Evolutionary conservation across 1,284 basidiomycete genomes (phyloP), one percentile per base, ranked within the genome.

Genomic region (Neotropicomus parvogracilis): DNA sequence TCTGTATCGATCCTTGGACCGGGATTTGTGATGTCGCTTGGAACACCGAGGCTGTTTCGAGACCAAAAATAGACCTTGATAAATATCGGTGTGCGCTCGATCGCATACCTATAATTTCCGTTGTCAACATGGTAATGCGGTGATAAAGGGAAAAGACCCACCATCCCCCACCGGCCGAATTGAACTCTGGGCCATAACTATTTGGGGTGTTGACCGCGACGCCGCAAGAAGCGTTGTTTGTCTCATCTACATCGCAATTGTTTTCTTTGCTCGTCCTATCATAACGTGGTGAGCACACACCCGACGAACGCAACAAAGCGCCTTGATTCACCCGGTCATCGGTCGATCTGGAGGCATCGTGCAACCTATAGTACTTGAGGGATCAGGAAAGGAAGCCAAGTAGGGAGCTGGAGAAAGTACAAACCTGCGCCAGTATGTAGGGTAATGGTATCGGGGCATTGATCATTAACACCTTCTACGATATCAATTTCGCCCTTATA

Each of bases 221-320:
- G n/a, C 81, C 80, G 55, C 87, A 90, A 0, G 84, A 84, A 0
- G 71, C 64, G 57, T 88, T 88, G 52, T 68, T 68, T 28, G 75
- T 80, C 7, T 70, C 70, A 20, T 73, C 71, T 4, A 73, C 73
- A 48, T 84, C 72, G 59, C 88, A 91, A 57, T 83, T 72, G 24
- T 70, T 75, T 20, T 65, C 64, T 3, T 58, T 46, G 3, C 68
- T 50, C 0, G 67, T 73, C 26, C 77, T 80, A 48, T 31, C 10
- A 9, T 10, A 12, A 6, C 13, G 34, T 4, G 1, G n/a, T 48
- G 28, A 63, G 37, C 14, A 27, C n/a, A 11, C 19, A n/a, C 36
- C 17, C 6, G 17, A 38, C 16, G 3, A 26, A 33, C 2, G 19
- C 3, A 33, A 12, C 7, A 10, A n/a, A 26, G 3, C 12, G 20